phyloP scores from a whole-genome alignment of 78 protist genomes.

The Capsaspora owczarzaki region DNA sequence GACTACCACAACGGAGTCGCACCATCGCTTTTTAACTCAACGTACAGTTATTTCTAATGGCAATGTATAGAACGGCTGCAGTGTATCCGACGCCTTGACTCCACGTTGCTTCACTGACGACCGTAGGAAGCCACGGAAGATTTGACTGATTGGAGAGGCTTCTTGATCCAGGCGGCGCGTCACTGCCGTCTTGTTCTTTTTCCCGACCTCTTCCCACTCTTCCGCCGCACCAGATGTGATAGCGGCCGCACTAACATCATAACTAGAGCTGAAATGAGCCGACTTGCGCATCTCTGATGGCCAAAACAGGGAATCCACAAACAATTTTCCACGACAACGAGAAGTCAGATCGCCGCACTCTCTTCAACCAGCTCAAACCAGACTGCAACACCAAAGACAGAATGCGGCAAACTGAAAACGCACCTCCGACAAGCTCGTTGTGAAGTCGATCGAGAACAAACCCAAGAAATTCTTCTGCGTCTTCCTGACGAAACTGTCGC shows the following conservation, averaged over 20 bases:
- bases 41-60: background rate
- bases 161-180: background rate
- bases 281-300: too few relatives aligned
- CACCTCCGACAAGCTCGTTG: background rate
- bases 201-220: conserved; percentile 2
- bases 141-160: background rate
- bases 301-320: too few relatives aligned
- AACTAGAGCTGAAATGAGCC: too few relatives aligned
- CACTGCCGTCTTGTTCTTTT: background rate
- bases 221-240: background rate
- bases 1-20: too few relatives aligned
- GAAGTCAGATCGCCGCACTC: too few relatives aligned
- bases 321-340: too few relatives aligned
- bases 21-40: too few relatives aligned
- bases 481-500: background rate
- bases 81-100: background rate
- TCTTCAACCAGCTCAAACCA: too few relatives aligned
- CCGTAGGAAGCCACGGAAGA: background rate
- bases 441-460: background rate
- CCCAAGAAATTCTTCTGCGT: background rate
- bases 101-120: background rate
- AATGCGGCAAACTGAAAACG: too few relatives aligned
- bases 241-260: too few relatives aligned
- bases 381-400: too few relatives aligned
- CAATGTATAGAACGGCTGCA: background rate